Conservation (phyloP, 208 protist genomes). For the Leptomonas seymouri region DNA sequence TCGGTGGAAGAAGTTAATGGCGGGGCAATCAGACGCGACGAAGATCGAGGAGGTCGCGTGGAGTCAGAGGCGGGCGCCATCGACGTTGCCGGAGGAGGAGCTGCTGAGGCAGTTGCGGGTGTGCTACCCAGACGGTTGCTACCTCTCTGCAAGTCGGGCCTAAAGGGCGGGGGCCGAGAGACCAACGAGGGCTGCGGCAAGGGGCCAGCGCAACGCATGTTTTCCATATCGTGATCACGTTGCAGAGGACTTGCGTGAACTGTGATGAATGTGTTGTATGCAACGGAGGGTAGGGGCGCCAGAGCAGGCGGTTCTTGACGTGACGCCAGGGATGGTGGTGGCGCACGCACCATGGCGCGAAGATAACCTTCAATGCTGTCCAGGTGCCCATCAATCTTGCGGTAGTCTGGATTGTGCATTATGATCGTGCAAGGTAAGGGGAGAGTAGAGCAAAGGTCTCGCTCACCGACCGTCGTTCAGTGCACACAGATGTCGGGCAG, state of each 20-base stretch:
- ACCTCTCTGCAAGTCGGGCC: background rate
- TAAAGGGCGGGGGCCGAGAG: background rate
- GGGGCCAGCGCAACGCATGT: background rate
- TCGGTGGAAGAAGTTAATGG: background rate
- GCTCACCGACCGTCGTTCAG: too few species aligned
- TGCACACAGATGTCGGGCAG: too few species aligned
- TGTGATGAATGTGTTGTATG: conserved; percentile 8
- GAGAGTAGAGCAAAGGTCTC: too few species aligned
- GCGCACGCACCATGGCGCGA: conserved; percentile 22
- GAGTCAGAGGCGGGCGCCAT: background rate
- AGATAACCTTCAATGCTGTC: conserved; percentile 32
- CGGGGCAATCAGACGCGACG: background rate
- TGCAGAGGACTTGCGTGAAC: background rate
- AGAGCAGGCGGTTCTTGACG: conserved; percentile 14
- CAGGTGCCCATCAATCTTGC: conserved; percentile 28
- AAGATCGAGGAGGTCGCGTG: background rate
- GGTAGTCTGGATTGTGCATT: conserved; percentile 18
- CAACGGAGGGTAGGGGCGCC: background rate
- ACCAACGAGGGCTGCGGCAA: background rate
- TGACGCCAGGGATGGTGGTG: background rate
- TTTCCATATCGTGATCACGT: background rate
- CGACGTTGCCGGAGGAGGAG: too few species aligned
- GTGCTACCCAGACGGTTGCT: background rate
- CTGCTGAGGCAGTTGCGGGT: background rate
- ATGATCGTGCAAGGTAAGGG: background rate